phyloP scores from a whole-genome alignment of 331 rosid genomes.

The Malus hybrid region DNA sequence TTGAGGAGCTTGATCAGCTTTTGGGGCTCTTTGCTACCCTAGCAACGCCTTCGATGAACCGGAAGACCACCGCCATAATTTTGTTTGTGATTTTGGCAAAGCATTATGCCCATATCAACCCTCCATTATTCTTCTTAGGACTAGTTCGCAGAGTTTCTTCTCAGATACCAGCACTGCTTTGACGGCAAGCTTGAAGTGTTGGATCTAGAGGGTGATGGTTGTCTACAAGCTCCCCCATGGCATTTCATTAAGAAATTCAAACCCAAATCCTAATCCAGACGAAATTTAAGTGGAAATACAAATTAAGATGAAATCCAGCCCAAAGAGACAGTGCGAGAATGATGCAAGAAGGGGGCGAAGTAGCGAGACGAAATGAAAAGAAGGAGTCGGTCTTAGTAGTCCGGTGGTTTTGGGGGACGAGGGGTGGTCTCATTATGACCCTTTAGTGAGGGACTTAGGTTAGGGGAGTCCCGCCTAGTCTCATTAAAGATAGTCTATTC shows the following conservation, averaged over 20 bases:
- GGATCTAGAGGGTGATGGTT: slow-evolving; percentile 61
- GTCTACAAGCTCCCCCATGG: slow-evolving; percentile 72
- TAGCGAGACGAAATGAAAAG: too few species aligned
- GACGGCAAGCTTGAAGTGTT: slow-evolving; percentile 62
- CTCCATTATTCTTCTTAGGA: slow-evolving; percentile 54
- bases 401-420: too few species aligned
- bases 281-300: too few species aligned
- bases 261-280: too few species aligned
- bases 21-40: slow-evolving; percentile 83
- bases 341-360: too few species aligned
- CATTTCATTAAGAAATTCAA: slow-evolving; percentile 43
- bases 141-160: slow-evolving; percentile 48
- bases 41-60: slow-evolving; percentile 81
- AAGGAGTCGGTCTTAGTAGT: too few species aligned
- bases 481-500: too few species aligned
- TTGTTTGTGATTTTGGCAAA: slow-evolving; percentile 76
- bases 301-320: too few species aligned
- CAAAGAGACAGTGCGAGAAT: too few species aligned
- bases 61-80: slow-evolving; percentile 82
- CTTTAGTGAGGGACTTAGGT: too few species aligned
- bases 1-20: slow-evolving; percentile 70
- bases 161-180: slow-evolving; percentile 55
- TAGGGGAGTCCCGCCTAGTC: too few species aligned
- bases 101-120: slow-evolving; percentile 76
- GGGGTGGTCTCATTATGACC: too few species aligned